A percentile compares a stretch with the other conserved stretches of the same genome.
Evolutionary conservation across 208 protist species (phyloP).

Genomic region (Tritrichomonas musculus): DNA sequence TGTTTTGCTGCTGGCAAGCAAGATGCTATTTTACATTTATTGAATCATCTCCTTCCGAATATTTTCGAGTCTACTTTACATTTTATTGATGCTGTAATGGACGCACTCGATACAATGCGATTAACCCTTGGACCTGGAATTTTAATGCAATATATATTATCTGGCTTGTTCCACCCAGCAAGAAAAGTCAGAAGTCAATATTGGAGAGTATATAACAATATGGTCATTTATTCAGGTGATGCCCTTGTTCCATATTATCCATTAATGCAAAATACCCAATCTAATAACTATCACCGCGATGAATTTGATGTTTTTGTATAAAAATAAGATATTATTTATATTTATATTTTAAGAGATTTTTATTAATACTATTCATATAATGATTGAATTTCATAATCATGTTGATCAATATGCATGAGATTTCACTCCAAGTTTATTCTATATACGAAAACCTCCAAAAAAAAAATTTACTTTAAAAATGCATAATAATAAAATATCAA

Average conservation of each 20-base stretch:
- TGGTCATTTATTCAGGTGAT: slow-evolving; percentile 90
- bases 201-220: slow-evolving; percentile 97
- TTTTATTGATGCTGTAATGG: slow-evolving; percentile 88
- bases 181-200: slow-evolving; percentile 94
- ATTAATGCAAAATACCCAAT: slow-evolving; percentile 50
- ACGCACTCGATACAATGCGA: slow-evolving; percentile 89
- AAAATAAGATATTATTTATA: neutral
- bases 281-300: neutral
- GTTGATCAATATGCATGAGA: no score
- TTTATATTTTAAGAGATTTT: neutral
- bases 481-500: no score
- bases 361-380: neutral
- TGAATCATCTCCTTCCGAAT: slow-evolving; percentile 99
- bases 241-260: slow-evolving; percentile 82
- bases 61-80: slow-evolving; percentile 97
- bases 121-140: slow-evolving; percentile 76
- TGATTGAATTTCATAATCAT: no score
- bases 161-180: slow-evolving; percentile 94
- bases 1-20: slow-evolving; percentile 64
- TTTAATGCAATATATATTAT: slow-evolving; percentile 83
- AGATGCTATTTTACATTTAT: slow-evolving; percentile 88
- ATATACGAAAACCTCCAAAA: no score
- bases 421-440: neutral
- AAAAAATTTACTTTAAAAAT: no score
- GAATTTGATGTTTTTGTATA: slow-evolving; percentile 28